Conservation (phyloP, 331 rosid species). For the Pyracantha coccinea region DNA sequence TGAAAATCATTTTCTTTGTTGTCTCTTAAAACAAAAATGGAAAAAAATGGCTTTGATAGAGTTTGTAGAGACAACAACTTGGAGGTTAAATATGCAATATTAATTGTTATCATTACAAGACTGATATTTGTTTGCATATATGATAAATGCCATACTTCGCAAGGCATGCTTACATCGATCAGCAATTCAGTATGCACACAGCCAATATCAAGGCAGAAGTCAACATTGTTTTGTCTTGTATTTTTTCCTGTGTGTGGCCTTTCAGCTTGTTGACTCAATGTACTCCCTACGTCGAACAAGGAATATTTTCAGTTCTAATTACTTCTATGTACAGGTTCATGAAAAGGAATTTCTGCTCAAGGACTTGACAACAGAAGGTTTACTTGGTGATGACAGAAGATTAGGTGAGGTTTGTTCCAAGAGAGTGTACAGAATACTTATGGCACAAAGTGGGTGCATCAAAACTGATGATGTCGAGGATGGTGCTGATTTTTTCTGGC, state of each 20-base stretch:
- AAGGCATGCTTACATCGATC: not conserved
- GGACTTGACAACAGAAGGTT: conserved; percentile 66
- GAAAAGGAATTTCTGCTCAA: conserved; percentile 82
- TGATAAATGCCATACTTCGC: too few relatives aligned
- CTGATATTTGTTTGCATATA: too few relatives aligned
- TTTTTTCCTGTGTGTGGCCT: not conserved
- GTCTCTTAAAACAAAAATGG: not conserved
- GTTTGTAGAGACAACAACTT: not conserved
- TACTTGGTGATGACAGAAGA: conserved; percentile 72
- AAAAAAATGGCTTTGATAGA: not conserved
- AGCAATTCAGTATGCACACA: not conserved
- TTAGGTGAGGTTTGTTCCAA: conserved; percentile 85
- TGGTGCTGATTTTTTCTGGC: conserved; percentile 75
- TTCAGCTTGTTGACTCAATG: too few relatives aligned
- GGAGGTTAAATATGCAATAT: conserved; percentile 18
- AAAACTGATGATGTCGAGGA: conserved; percentile 85
- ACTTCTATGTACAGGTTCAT: conserved; percentile 47
- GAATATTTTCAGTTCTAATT: not conserved
- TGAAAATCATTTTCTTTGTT: not conserved
- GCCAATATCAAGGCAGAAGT: not conserved
- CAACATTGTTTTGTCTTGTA: not conserved
- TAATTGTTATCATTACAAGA: not conserved
- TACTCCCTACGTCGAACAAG: too few relatives aligned
- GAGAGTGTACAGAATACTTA: conserved; percentile 80
- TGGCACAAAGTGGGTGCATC: conserved; percentile 69